Evolutionary conservation across 495 filamentous ascomycete species (phyloP), one percentile per base, ranked within the genome.

Genomic region (Trichoderma parareesei): DNA sequence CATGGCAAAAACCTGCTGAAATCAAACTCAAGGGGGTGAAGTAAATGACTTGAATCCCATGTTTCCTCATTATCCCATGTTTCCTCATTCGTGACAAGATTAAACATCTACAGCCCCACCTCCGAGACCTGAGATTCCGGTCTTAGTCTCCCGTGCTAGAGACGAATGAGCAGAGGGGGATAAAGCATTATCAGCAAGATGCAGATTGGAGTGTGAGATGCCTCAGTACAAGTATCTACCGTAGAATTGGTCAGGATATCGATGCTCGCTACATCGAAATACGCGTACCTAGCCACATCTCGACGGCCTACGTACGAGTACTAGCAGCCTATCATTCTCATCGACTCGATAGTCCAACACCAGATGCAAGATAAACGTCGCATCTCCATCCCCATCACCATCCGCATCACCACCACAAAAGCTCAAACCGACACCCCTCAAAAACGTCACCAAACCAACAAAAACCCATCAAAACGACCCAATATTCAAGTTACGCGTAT

Each of bases 31-130:
- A 27, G 27, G 27, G 27, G 27, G 27, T 27, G 27, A 27, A 27
- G 27, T 27, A 2, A 27, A 0, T 27, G 27, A 27, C 27, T 27
- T 27, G 27, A 27, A 27, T 27, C 27, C 27, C 27, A 27, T 27
- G 27, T 27, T n/a, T n/a, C n/a, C n/a, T n/a, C n/a, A n/a, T n/a
- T n/a, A n/a, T n/a, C n/a, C n/a, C n/a, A n/a, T n/a, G n/a, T n/a
- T n/a, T 27, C 27, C 27, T 27, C 27, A 2, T 27, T 27, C n/a
- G 46, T 18, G 2, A 49, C 27, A 14, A 57, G 37, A 57, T 57
- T 57, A 57, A 57, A 57, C 53, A 57, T 57, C 53, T 57, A 10
- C 27, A 57, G 53, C 20, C 53, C 53, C 53, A 57, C 53, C 46
- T n/a, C 46, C 46, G n/a, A 49, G n/a, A 49, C 14, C 44, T 37